Evolutionary conservation across 1,139 yeast species (phyloP).

Genomic region (Candida frijolesensis): DNA sequence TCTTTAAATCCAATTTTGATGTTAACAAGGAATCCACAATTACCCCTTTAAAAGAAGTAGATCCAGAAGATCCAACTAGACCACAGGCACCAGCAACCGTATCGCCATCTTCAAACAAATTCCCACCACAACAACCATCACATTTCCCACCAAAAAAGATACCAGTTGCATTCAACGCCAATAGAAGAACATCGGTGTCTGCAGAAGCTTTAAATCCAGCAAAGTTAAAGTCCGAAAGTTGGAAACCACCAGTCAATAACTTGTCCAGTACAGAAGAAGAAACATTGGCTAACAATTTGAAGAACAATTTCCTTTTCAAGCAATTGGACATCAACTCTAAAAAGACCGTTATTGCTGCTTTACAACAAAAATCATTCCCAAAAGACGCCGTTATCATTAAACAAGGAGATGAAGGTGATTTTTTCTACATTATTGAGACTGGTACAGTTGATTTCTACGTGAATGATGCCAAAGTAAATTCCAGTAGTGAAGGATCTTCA

Average conservation of each 20-base stretch:
- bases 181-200: conserved; percentile 84
- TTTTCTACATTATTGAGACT: conserved; percentile 81
- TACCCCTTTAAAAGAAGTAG: conserved; percentile 15
- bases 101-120: conserved; percentile 7
- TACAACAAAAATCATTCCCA: conserved; percentile 67
- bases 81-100: conserved; percentile 1
- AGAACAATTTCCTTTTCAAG: conserved; percentile 78
- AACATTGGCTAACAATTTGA: conserved; percentile 70
- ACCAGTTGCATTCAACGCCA: conserved; percentile 69
- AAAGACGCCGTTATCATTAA: conserved; percentile 70
- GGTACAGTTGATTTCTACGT: conserved; percentile 85
- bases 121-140: conserved; percentile 14
- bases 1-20: conserved; percentile 50
- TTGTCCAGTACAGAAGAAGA: conserved; percentile 64
- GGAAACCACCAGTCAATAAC: conserved; percentile 75
- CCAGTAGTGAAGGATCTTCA: conserved; percentile 82
- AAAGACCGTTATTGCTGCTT: conserved; percentile 76
- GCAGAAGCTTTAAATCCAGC: conserved; percentile 75
- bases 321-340: conserved; percentile 76
- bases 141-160: conserved; percentile 27
- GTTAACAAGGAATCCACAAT: conserved; percentile 31
- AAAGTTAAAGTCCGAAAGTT: conserved; percentile 56
- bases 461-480: conserved; percentile 70
- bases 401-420: conserved; percentile 98
- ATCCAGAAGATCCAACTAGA: conserved; percentile 20